phyloP scores from a whole-genome alignment of 495 filamentous ascomycete genomes.

The Neurospora sp. region DNA sequence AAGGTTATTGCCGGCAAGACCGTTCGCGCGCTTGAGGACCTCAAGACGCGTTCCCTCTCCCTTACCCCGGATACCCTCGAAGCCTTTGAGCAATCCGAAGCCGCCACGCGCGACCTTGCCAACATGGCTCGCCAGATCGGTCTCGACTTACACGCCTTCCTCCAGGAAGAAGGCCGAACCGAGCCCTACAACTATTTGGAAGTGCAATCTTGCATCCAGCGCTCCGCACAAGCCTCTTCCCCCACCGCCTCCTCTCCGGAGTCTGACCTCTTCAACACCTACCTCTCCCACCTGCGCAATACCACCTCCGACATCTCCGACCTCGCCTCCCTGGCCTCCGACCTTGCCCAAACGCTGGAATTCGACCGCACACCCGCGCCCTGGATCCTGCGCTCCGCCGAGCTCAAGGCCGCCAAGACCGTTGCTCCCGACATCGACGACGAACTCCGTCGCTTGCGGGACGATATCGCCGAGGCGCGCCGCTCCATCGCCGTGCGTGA shows the following conservation, averaged over 20 bases:
- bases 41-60: constrained; percentile 66
- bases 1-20: constrained; percentile 81
- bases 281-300: constrained; percentile 54
- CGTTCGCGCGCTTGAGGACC: constrained; percentile 63
- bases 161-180: constrained; percentile 64
- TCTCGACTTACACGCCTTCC: constrained; percentile 48
- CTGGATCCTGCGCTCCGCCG: constrained; percentile 73
- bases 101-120: constrained; percentile 54
- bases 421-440: constrained; percentile 73
- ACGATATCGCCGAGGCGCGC: constrained; percentile 57
- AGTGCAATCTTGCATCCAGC: constrained; percentile 50
- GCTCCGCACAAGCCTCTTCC: constrained; percentile 29
- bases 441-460: constrained; percentile 62
- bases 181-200: constrained; percentile 58
- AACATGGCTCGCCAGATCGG: constrained; percentile 58
- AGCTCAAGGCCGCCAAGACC: constrained; percentile 67
- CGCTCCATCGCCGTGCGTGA: constrained; percentile 56
- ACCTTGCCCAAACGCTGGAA: constrained; percentile 71
- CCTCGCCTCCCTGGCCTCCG: constrained; percentile 58
- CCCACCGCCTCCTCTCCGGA: constrained; percentile 34
- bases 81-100: constrained; percentile 48
- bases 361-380: constrained; percentile 66
- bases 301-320: constrained; percentile 59
- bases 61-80: constrained; percentile 48
- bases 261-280: constrained; percentile 55